Base-by-base conservation (phyloP, 2,329 filamentous ascomycete genomes). In the Diaporthe ampelina region DNA sequence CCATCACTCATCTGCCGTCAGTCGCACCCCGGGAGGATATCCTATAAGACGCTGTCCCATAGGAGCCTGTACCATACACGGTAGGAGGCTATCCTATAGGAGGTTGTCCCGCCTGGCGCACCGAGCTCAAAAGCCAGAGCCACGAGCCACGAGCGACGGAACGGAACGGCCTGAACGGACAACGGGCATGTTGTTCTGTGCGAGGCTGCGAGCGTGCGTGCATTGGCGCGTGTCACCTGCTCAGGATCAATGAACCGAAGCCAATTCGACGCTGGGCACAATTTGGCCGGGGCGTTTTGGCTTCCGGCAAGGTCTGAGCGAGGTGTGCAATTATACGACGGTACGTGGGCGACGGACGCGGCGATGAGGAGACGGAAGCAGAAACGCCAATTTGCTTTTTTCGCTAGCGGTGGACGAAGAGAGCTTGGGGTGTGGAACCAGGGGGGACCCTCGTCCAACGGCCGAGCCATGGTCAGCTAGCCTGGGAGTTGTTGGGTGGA, bases 391-490 rank as follows among this genome's bases (percentile, higher is more conserved):
- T 68, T 68, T 68, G 63, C 32, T 68, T 68, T 68, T 54, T 50
- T 35, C 50, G 63, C 48, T 68, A 68, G 63, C n/a, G 63, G 45
- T 54, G n/a, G 63, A 40, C 26, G 32, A 40, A 54, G 32, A 68
- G 63, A 68, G 63, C 63, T 29, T 21, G 29, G 37, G 32, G 63
- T 52, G 63, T 68, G 63, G 48, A 68, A 68, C 63, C 63, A 68
- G 32, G 63, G 63, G 24, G 19, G 8, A 10, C 63, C 45, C 48
- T 68, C 63, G 48, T 54, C 48, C 63, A 68, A 68, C 63, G 63
- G 63, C 63, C 63, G 63, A 68, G 63, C 63, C n/a, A 68, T 68
- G 45, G 63, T 26, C 63, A 54, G 45, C 63, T 68, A 40, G 63
- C n/a, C 17, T 35, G 19, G 43, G 26, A 43, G 19, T 29, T 61